Evolutionary conservation across 2,329 filamentous ascomycete genomes (phyloP), one percentile per base, ranked within the genome.

Genomic region (Delphinella strobiligena): DNA sequence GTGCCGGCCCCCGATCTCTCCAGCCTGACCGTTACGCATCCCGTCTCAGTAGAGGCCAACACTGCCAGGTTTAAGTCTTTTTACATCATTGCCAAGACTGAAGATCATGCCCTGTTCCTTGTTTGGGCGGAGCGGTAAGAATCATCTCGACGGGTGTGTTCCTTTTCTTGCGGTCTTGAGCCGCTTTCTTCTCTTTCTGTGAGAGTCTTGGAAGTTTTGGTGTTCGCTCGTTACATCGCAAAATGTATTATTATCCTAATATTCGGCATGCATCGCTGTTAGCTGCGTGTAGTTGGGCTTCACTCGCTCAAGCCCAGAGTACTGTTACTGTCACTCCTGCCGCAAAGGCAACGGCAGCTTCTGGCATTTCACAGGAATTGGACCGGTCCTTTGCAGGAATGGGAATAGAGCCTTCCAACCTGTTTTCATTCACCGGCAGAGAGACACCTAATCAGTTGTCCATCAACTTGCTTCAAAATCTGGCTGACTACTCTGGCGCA

Each of bases 341-440:
- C 5, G 41, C 49, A n/a, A 53, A 45, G 16, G 53, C 57, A 5
- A 47, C 56, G 8, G 19, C 32, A n/a, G 45, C 44, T 32, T 50
- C 49, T 22, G 41, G 45, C 30, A 52, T 59, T 27, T 62, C 58
- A 5, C 49, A 54, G 27, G 51, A 54, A 24, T 45, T 70, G 41
- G 54, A 61, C 48, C 59, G 62, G 7, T 64, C 63, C 1, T 70
- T 64, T 47, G 67, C 64, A 8, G 67, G 67, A 41, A 68, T 71
- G 43, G 67, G 68, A 33, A 70, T 71, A 45, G 68, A 72, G 54
- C 62, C 68, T 18, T 69, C 66, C 15, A 70, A 71, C 44, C 56
- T 72, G 5, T 71, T 66, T 53, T 67, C 67, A 37, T 72, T 68
- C 51, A 68, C 65, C 10, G 68, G 68, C 40, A 51, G 51, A 24